These are phyloP conservation scores for Hypoxylon sp. DNA, from an alignment of 2,329 filamentous ascomycete species.

Conservation along the genomic window DNA sequence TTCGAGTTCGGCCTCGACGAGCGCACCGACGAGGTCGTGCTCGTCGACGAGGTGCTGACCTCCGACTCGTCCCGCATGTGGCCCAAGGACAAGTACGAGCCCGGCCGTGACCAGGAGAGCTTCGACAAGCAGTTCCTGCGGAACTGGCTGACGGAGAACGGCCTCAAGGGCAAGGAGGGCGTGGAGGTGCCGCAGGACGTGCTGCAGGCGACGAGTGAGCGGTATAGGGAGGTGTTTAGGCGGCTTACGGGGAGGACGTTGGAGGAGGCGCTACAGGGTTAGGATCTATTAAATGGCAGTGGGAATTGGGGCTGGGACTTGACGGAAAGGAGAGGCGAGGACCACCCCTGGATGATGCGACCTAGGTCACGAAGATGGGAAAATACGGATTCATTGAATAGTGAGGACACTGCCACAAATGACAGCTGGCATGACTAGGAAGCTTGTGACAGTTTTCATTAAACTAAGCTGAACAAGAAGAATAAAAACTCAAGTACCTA, in stretches of 20 bases:
- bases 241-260: constrained; percentile 69
- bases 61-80: constrained; percentile 89
- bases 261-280: constrained; percentile 46
- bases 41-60: constrained; percentile 87
- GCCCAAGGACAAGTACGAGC: constrained; percentile 76
- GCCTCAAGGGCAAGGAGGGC: constrained; percentile 79
- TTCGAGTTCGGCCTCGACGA: constrained; percentile 68
- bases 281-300: not conserved
- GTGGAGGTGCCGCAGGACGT: constrained; percentile 80
- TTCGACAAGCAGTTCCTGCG: constrained; percentile 90
- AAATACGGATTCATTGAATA: not conserved
- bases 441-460: constrained; percentile 5
- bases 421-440: too few species aligned
- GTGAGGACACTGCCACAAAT: not conserved
- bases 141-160: constrained; percentile 81
- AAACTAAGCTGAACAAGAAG: constrained; percentile 9
- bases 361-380: not conserved
- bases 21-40: constrained; percentile 73
- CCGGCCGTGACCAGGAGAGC: constrained; percentile 81
- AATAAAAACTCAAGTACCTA: constrained; percentile 1
- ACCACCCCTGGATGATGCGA: not conserved
- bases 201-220: constrained; percentile 73
- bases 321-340: not conserved
- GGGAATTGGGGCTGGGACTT: not conserved
- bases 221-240: constrained; percentile 82